Percentiles rank a stretch among this genome's conserved stretches.
Evolutionary conservation across 805 yeast genomes (phyloP).

Genomic region (Yamadazyma paraphyllophila): DNA sequence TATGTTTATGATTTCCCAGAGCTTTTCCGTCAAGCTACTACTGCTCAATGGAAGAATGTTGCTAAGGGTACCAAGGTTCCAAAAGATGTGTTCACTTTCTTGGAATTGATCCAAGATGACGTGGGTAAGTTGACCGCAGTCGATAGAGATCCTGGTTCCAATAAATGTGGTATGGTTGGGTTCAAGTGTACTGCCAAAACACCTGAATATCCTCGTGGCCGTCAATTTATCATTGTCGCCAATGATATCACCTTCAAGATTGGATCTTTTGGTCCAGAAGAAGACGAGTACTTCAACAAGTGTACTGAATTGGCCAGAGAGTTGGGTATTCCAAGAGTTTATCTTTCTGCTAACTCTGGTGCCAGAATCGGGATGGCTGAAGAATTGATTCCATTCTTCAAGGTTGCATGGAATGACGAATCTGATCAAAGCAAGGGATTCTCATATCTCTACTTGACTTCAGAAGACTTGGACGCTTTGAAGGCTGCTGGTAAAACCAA

Average conservation of each 20-base stretch:
- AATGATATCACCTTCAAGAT: conserved; percentile 97
- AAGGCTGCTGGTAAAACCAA: conserved; percentile 59
- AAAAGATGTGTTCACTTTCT: conserved; percentile 72
- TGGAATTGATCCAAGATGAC: conserved; percentile 84
- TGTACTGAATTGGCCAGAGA: conserved; percentile 90
- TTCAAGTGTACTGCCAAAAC: conserved; percentile 89
- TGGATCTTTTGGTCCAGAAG: conserved; percentile 98
- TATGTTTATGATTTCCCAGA: conserved; percentile 99
- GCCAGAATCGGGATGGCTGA: conserved; percentile 99
- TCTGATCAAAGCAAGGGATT: conserved; percentile 81
- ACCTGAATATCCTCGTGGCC: conserved; percentile 95
- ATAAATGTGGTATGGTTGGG: conserved; percentile 96
- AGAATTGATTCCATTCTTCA: conserved; percentile 83
- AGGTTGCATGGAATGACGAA: conserved; percentile 90
- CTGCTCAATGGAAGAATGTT: conserved; percentile 77
- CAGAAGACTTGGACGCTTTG: conserved; percentile 58
- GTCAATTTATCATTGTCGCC: conserved; percentile 89
- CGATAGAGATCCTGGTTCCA: conserved; percentile 94
- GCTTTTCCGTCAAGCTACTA: conserved; percentile 88
- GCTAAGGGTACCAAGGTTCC: conserved; percentile 57
- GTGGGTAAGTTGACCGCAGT: conserved; percentile 80
- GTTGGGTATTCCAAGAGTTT: conserved; percentile 91
- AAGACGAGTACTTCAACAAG: conserved; percentile 86
- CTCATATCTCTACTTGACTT: conserved; percentile 77
- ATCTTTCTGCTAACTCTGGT: conserved; percentile 97